Conservation (phyloP, 495 filamentous ascomycete species). For the Tuber umbilicatum region DNA sequence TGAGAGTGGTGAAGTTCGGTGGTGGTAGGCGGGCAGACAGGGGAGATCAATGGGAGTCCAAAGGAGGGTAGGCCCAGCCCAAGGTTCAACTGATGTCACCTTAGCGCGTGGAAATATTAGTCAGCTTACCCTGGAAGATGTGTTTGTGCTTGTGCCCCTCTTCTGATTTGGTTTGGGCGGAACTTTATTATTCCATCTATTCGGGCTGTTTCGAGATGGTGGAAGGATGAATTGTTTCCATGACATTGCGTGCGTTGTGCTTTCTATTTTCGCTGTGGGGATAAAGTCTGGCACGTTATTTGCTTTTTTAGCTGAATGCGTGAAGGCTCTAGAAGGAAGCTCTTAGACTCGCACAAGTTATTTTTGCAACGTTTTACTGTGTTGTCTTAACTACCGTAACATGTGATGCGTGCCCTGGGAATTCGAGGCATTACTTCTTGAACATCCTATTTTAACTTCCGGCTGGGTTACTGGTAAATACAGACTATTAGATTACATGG, state of each 20-base stretch:
- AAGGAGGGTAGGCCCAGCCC: background rate
- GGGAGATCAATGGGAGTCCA: background rate
- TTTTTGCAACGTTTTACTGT: background rate
- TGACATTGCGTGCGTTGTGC: background rate
- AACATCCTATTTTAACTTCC: background rate
- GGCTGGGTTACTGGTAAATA: background rate
- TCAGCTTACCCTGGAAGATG: background rate
- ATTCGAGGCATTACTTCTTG: background rate
- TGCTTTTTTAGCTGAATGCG: slow-evolving; percentile 2
- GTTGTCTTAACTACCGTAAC: background rate
- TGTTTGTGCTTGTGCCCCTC: background rate
- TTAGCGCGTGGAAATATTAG: background rate
- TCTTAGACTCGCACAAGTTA: background rate
- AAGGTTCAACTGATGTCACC: background rate
- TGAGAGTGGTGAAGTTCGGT: background rate
- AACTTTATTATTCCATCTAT: background rate
- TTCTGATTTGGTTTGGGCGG: background rate
- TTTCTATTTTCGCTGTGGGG: background rate
- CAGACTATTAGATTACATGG: background rate
- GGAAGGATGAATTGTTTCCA: background rate
- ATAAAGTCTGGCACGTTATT: background rate
- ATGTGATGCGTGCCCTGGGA: background rate
- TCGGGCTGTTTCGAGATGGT: background rate
- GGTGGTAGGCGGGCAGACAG: background rate
- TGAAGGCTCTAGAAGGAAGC: background rate